Evolutionary conservation across 495 filamentous ascomycete genomes (phyloP).

Genomic region (Immersiella caudata): DNA sequence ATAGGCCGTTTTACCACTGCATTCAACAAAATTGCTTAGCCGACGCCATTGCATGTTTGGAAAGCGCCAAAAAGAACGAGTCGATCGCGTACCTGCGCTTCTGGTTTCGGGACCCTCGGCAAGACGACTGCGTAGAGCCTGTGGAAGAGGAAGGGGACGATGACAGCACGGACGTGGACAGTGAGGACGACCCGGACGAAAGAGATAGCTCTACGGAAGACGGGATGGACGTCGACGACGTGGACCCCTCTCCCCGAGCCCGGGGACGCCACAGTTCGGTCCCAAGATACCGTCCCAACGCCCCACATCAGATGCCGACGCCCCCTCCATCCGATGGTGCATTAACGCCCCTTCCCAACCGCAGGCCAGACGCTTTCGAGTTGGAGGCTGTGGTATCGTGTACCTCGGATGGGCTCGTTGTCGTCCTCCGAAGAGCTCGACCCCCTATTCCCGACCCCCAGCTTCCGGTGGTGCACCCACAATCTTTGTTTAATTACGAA

Average conservation of each 20-base stretch:
- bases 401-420: slow-evolving; percentile 85
- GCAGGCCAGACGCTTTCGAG: slow-evolving; percentile 49
- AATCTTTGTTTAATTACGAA: slow-evolving; percentile 50
- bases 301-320: slow-evolving; percentile 13
- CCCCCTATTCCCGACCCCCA: slow-evolving; percentile 65
- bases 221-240: slow-evolving; percentile 42
- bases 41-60: slow-evolving; percentile 75
- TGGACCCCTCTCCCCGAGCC: slow-evolving; percentile 1
- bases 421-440: slow-evolving; percentile 75
- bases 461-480: slow-evolving; percentile 41
- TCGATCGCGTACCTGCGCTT: slow-evolving; percentile 94
- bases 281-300: neutral
- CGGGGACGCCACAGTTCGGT: neutral
- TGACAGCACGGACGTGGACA: slow-evolving; percentile 21
- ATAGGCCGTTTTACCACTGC: slow-evolving; percentile 79
- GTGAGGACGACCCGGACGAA: slow-evolving; percentile 18
- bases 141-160: slow-evolving; percentile 36
- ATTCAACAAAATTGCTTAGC: slow-evolving; percentile 75
- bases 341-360: neutral
- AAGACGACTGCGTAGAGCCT: slow-evolving; percentile 35
- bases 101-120: slow-evolving; percentile 75
- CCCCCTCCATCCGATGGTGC: slow-evolving; percentile 10
- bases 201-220: slow-evolving; percentile 11
- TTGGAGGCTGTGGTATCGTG: slow-evolving; percentile 89
- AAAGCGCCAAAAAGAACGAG: slow-evolving; percentile 88